phyloP scores from a whole-genome alignment of 1,284 basidiomycete genomes.

The Melampsora larici-populina region DNA sequence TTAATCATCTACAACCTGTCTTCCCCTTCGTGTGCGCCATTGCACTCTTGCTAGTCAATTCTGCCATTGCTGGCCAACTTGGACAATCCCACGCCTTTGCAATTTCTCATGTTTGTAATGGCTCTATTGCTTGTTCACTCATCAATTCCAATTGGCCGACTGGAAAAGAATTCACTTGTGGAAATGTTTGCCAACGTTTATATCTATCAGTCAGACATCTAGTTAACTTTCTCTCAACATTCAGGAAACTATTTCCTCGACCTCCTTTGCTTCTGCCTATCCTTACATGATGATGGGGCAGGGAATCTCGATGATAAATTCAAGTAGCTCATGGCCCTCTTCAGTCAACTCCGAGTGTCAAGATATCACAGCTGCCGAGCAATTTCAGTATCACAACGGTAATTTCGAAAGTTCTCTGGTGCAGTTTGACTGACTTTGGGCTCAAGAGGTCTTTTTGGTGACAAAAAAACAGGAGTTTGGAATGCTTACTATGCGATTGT shows the following conservation, averaged over 20 bases:
- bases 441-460: background rate
- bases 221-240: background rate
- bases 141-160: background rate
- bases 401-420: background rate
- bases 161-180: background rate
- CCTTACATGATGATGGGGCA: background rate
- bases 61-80: too few species aligned
- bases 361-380: background rate
- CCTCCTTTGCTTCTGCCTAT: background rate
- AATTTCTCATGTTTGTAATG: background rate
- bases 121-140: background rate
- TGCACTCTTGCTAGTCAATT: too few species aligned
- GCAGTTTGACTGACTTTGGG: too few species aligned
- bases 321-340: background rate
- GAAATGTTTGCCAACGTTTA: background rate
- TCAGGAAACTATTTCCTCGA: background rate
- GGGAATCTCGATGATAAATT: background rate
- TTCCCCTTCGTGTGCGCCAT: too few species aligned
- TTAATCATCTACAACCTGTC: background rate
- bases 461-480: background rate
- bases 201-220: background rate
- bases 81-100: background rate
- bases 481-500: background rate
- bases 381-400: background rate
- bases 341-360: background rate